Base-by-base conservation (phyloP, 2,329 filamentous ascomycete species). In the Pyrenophora tritici-repentis region DNA sequence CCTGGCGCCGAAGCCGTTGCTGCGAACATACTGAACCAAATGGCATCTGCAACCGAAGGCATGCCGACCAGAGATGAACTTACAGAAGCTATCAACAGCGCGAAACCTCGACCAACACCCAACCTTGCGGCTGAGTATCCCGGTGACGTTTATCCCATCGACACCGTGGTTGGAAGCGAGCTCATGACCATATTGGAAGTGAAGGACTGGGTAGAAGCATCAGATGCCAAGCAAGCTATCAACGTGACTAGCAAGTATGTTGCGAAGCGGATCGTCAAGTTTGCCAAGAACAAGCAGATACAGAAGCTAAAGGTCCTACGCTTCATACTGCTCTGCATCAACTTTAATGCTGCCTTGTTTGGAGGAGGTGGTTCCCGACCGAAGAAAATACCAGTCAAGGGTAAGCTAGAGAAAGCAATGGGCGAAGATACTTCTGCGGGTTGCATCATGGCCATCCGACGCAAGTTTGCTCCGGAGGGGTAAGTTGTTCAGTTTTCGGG, bases 21-120 rank as follows among this genome's bases (percentile, higher is more conserved):
- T 6, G 57, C 65, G 6, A 71, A 71, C 24, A 82, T 91, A 46
- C 79, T 92, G 58, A 78, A 82, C 17, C 81, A 80, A 13, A 87
- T 92, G 67, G 81, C 81, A 39, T 78, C 83, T 40, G 76, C 83
- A 1, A 86, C 86, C 3, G 78, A 80, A 14, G 81, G 79, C n/a
- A 88, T 90, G 82, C 82, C 87, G 1, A 85, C 86, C 3, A 79
- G 79, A 55, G 83, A 87, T 46, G 79, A 88, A 56, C 79, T 90
- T 5, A 85, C 87, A 60, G 83, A 83, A 8, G 82, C 79, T 6
- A 79, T 86, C 31, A 85, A 90, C 62, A 81, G 81, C 14, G 81
- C 83, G 45, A 91, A 91, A 70, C 89, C 90, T 1, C 84, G 90
- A 20, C 90, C 90, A 4, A 81, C 79, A 40, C 83, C 87, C 55